Conservation (phyloP, 2,329 filamentous ascomycete genomes). For the Fusarium burgessii region DNA sequence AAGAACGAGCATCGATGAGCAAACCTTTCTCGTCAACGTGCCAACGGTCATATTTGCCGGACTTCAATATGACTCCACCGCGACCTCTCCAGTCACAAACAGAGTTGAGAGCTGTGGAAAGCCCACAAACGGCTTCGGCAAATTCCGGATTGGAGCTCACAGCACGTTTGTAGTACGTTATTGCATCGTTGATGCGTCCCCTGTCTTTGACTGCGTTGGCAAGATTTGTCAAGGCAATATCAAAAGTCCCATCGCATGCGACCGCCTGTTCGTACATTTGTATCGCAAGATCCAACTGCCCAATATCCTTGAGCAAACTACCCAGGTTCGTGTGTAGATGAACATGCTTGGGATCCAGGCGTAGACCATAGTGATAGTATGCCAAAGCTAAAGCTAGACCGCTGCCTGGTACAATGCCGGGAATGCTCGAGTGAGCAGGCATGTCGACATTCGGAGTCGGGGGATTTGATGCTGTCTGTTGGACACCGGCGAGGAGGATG, state of each 20-base stretch:
- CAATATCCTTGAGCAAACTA: slow-evolving; percentile 95
- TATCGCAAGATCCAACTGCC: slow-evolving; percentile 90
- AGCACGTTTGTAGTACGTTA: slow-evolving; percentile 89
- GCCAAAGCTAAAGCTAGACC: slow-evolving; percentile 88
- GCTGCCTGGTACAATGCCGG: slow-evolving; percentile 86
- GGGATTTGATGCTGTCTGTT: slow-evolving; percentile 66
- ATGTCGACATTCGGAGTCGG: slow-evolving; percentile 19
- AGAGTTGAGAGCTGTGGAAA: slow-evolving; percentile 94
- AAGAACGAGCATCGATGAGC: slow-evolving; percentile 77
- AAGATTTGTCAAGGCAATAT: slow-evolving; percentile 95
- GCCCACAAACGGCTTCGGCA: slow-evolving; percentile 94
- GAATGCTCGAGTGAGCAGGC: slow-evolving; percentile 62
- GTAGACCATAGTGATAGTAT: slow-evolving; percentile 95
- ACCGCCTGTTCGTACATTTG: slow-evolving; percentile 98
- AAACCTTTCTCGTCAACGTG: slow-evolving; percentile 89
- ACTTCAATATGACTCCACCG: slow-evolving; percentile 83
- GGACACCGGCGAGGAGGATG: slow-evolving; percentile 94
- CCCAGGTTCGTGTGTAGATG: slow-evolving; percentile 97
- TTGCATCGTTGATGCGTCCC: slow-evolving; percentile 91
- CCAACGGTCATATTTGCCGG: slow-evolving; percentile 85
- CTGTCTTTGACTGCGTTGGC: slow-evolving; percentile 99
- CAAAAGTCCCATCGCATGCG: slow-evolving; percentile 90
- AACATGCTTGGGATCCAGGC: slow-evolving; percentile 88
- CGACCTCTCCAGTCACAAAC: slow-evolving; percentile 95
- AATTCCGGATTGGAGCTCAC: slow-evolving; percentile 95